Percentiles rank a stretch among this genome's conserved stretches.
phyloP scores from a whole-genome alignment of 768 basidiomycete genomes.

The Panaeolus cyanescens region DNA sequence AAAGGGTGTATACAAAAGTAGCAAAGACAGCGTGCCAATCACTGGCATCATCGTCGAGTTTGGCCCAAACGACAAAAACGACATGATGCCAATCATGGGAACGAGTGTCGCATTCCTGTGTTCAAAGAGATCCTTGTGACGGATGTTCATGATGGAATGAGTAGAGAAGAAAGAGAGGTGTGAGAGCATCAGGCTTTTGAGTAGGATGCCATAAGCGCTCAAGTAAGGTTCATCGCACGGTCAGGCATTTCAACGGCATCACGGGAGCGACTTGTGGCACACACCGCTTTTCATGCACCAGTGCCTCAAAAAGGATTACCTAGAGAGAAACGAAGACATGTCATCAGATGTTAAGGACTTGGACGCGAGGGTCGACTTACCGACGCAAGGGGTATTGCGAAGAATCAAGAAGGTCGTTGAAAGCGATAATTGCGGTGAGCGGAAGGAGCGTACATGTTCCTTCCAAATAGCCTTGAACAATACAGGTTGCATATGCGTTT shows the following conservation, averaged over 20 bases:
- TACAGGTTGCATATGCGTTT: too few species aligned
- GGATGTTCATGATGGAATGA: slow-evolving; percentile 25
- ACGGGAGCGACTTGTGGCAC: slow-evolving; percentile 19
- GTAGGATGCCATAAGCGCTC: slow-evolving; percentile 1
- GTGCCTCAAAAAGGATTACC: too few species aligned
- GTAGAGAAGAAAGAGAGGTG: background rate
- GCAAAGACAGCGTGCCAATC: slow-evolving; percentile 30
- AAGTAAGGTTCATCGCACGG: background rate
- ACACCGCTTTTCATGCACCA: too few species aligned
- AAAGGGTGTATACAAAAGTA: slow-evolving; percentile 39
- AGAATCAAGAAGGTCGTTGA: too few species aligned
- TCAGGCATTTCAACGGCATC: background rate
- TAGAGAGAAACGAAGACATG: too few species aligned
- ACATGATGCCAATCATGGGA: slow-evolving; percentile 15
- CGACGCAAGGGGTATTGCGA: too few species aligned
- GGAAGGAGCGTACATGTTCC: too few species aligned
- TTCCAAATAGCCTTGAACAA: too few species aligned
- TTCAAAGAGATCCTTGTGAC: slow-evolving; percentile 8
- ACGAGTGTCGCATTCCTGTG: slow-evolving; percentile 30
- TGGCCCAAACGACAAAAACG: slow-evolving; percentile 23
- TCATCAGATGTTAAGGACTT: too few species aligned
- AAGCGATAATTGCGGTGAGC: too few species aligned
- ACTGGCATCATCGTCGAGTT: slow-evolving; percentile 22
- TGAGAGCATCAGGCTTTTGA: background rate
- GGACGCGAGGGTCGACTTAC: too few species aligned